Evolutionary conservation across 179 eudicot genomes (phyloP), one percentile per base, ranked within the genome.

Genomic region (Patellifolia procumbens): DNA sequence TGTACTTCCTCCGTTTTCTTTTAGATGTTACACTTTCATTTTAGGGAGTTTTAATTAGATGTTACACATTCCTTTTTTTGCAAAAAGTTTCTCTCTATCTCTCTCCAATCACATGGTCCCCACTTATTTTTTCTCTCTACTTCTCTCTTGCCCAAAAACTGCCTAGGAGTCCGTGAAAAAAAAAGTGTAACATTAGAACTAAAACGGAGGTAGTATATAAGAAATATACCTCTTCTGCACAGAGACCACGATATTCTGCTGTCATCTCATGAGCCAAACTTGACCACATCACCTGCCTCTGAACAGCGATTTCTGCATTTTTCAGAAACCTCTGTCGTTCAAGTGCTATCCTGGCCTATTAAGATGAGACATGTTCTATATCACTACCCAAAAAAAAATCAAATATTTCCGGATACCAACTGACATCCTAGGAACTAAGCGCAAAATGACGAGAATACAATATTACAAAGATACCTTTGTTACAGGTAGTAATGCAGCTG

Each of bases 261-360:
- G 99, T 95, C 97, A 93, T 93, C 85, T 95, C 97, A 90, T 95
- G 97, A 75, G 99, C 97, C 83, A 93, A 89, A 85, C 84, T 84
- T 71, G 97, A 93, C 99, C 99, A 95, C 89, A 90, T 89, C 31
- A 90, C 91, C 84, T 95, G 97, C 83, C 93, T 90, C 70, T 91
- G 95, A 29, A 95, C 99, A 75, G 97, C 97, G 74, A 87, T 86
- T 85, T 91, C 95, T 4, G 97, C 95, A 89, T 91, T 91, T 80
- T 91, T 88, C 61, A 95, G 78, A 80, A 95, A 95, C 64, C 82
- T 86, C 78, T 93, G 88, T 65, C 97, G 83, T 81, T 95, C 99
- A 76, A 95, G 97, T 59, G 97, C 99, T 76, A 95, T 93, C 85
- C 97, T 93, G 63, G 95, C 97, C 97, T 95, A 87, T 74, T 69